Base-by-base conservation (phyloP, 2,329 filamentous ascomycete species). In the Penicillium freii region DNA sequence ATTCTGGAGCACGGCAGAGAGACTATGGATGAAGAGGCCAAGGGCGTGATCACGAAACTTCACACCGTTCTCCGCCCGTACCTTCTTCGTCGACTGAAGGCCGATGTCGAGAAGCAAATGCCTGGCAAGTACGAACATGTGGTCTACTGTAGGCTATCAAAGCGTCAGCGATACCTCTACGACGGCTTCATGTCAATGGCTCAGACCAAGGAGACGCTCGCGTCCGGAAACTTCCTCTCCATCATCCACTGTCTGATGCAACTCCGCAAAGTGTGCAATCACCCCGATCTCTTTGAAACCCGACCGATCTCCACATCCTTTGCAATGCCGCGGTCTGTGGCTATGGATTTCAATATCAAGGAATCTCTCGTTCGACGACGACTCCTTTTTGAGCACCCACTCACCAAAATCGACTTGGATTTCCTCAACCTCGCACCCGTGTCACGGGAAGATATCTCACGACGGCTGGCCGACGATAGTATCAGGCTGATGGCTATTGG, bases 161-260 rank as follows among this genome's bases (percentile, higher is more conserved):
- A 97, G 73, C 87, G 94, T 25, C 94, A 99, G 71, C 87, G 94
- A 43, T 94, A 96, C 75, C 80, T 99, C 9, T 99, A 99, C 69
- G 94, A 99, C 75, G 93, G 93, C 1, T 99, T 97, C 75, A 86
- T 99, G 78, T 91, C 91, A 34, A 87, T 92, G 55, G 88, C 89
- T 4, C 91, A 96, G 67, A 97, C 94, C 0, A 87, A 91, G 62
- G 89, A 91, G 58, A 97, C 92, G 0, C 80, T 99, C 19, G 85
- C 91, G 3, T 95, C 91, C 1, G 94, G 94, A 29, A 99, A 97
- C 69, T 97, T 97, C 72, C 85, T 99, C 62, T 96, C 92, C 19
- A 97, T 99, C 72, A 97, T 97, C 76, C 96, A 97, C 72, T 97
- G 95, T 74, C 79, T 99, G 51, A 96, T 99, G 92, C 94, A 96